Evolutionary conservation across 129 eudicot genomes (phyloP).

Genomic region (Flaveria robusta): DNA sequence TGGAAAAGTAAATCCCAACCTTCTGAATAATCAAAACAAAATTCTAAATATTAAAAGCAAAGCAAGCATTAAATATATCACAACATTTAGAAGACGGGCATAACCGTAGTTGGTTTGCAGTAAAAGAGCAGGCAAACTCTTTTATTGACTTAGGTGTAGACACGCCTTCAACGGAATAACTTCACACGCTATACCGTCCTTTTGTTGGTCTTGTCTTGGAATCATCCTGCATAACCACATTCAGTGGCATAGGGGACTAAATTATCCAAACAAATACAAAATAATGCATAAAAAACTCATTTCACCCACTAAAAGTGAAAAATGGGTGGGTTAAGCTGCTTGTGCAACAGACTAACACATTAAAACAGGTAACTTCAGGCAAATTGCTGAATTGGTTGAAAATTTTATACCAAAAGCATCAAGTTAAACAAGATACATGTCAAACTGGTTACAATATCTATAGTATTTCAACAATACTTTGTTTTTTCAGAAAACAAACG

Average conservation of each 20-base stretch:
- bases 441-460: background rate
- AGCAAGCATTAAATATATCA: conserved; percentile 22
- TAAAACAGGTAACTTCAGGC: background rate
- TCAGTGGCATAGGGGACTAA: background rate
- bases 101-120: conserved; percentile 15
- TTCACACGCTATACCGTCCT: conserved; percentile 41
- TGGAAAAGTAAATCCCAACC: conserved; percentile 15
- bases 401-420: background rate
- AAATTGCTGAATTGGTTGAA: background rate
- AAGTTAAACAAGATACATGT: background rate
- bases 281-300: too few relatives aligned
- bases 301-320: too few relatives aligned
- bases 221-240: conserved; percentile 37
- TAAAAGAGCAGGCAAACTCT: conserved; percentile 11
- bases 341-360: background rate
- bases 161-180: conserved; percentile 18
- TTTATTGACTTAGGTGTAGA: background rate
- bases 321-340: background rate
- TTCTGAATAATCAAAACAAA: conserved; percentile 12
- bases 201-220: conserved; percentile 39
- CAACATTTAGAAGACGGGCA: conserved; percentile 26
- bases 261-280: too few relatives aligned
- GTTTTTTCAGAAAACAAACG: too few relatives aligned
- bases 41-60: conserved; percentile 18
- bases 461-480: background rate